These are phyloP conservation scores for Beauveria sp. DNA, from an alignment of 2,329 filamentous ascomycete genomes.

Conservation along the genomic window DNA sequence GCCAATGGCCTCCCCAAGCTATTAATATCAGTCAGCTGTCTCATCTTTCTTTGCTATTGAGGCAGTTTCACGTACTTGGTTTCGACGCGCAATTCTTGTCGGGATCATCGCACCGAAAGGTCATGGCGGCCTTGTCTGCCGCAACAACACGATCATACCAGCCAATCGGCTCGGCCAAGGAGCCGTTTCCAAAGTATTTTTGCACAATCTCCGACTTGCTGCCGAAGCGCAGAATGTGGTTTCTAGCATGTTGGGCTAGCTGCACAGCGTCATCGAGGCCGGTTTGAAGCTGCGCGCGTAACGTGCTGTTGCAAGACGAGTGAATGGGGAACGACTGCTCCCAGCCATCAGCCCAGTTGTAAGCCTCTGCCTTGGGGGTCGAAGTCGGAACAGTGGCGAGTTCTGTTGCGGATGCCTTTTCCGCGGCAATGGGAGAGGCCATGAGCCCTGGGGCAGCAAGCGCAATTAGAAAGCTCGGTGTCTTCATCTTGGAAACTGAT, in stretches of 20 bases:
- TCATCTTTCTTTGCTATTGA: not conserved
- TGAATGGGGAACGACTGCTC: slow-evolving; percentile 44
- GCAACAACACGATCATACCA: slow-evolving; percentile 54
- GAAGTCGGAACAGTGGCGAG: slow-evolving; percentile 14
- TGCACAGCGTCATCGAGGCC: slow-evolving; percentile 51
- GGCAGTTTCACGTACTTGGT: slow-evolving; percentile 26
- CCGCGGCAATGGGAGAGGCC: not conserved
- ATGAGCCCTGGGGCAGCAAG: not conserved
- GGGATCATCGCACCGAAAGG: slow-evolving; percentile 62
- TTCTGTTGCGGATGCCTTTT: slow-evolving; percentile 13
- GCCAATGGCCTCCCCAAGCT: slow-evolving; percentile 63
- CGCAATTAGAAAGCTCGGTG: not conserved
- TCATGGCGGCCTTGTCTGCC: slow-evolving; percentile 46
- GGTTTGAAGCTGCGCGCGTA: slow-evolving; percentile 45
- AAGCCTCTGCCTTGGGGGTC: slow-evolving; percentile 17
- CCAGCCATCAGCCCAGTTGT: slow-evolving; percentile 28
- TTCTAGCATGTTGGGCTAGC: slow-evolving; percentile 52
- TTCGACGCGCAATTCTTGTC: slow-evolving; percentile 54
- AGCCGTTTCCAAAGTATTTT: slow-evolving; percentile 59
- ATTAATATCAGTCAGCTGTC: not conserved
- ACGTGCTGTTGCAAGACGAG: slow-evolving; percentile 56
- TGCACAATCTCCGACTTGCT: slow-evolving; percentile 50
- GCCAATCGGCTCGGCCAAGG: slow-evolving; percentile 51
- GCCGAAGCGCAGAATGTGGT: slow-evolving; percentile 53
- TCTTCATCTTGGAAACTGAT: not conserved